Evolutionary conservation across 2,329 filamentous ascomycete genomes (phyloP).

Genomic region (Alternaria brassicae): DNA sequence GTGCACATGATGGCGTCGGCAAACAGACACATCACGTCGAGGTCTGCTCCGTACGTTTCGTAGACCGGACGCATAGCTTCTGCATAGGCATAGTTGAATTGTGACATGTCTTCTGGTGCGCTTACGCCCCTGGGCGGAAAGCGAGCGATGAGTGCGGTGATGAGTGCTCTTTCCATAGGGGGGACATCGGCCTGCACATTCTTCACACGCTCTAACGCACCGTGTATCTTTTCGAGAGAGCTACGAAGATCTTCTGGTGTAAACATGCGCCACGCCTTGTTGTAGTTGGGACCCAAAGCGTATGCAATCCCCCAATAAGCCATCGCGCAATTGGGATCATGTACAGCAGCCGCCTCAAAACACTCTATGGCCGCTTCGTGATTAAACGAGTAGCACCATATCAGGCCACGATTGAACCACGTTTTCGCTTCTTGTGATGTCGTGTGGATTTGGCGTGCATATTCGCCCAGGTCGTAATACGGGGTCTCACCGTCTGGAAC

Average conservation of each 20-base stretch:
- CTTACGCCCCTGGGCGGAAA: background rate
- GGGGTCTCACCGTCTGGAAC: background rate
- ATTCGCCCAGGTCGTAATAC: background rate
- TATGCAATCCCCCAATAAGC: constrained; percentile 68
- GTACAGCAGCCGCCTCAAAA: constrained; percentile 62
- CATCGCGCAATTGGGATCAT: constrained; percentile 57
- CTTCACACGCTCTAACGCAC: background rate
- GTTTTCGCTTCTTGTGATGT: constrained; percentile 46
- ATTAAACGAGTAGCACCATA: constrained; percentile 76
- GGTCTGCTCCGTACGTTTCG: constrained; percentile 57
- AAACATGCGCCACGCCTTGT: constrained; percentile 75
- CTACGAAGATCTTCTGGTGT: constrained; percentile 55
- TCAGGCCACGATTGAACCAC: constrained; percentile 73
- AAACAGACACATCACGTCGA: constrained; percentile 67
- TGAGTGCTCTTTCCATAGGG: background rate
- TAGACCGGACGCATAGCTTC: constrained; percentile 64
- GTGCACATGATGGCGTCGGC: constrained; percentile 69
- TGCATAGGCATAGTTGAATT: constrained; percentile 61
- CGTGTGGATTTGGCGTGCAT: background rate
- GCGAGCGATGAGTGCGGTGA: background rate
- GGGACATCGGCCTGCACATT: background rate
- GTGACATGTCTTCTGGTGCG: background rate
- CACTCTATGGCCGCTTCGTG: constrained; percentile 70
- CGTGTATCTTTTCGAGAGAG: constrained; percentile 64
- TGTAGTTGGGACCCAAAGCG: constrained; percentile 73